A percentile compares a stretch with the other conserved stretches of the same genome.
These are phyloP conservation scores for Ophiobolus disseminans DNA, from an alignment of 2,329 filamentous ascomycete species.

Conservation along the genomic window DNA sequence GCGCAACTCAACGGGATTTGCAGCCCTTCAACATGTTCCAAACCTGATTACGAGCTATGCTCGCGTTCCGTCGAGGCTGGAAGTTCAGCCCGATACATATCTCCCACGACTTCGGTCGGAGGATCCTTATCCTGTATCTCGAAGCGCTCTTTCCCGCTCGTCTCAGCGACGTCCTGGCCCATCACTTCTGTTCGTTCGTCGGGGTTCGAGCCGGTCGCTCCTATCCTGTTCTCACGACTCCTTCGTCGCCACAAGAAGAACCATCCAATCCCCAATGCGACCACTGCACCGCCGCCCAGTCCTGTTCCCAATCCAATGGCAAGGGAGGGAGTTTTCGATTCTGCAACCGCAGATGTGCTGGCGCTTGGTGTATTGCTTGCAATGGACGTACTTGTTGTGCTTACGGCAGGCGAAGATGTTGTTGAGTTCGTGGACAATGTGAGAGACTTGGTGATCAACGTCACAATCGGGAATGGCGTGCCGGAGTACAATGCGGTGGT, in stretches of 20 bases:
- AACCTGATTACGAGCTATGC: neutral
- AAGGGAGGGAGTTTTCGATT: neutral
- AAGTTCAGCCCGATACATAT: constrained; percentile 2
- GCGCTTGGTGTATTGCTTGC: neutral
- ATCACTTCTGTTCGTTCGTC: neutral
- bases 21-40: neutral
- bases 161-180: neutral
- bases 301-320: constrained; percentile 2
- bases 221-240: neutral
- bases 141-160: neutral
- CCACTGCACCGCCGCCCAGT: neutral
- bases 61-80: neutral
- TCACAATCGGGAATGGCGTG: neutral
- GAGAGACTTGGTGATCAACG: neutral
- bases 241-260: neutral
- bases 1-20: no score
- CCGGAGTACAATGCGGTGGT: constrained; percentile 1
- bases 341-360: neutral
- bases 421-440: neutral
- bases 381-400: neutral
- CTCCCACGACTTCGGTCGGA: neutral
- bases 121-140: constrained; percentile 1
- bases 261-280: neutral
- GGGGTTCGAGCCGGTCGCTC: neutral
- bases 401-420: neutral